A percentile compares a stretch with the other conserved stretches of the same genome.
Evolutionary conservation across 1,284 basidiomycete species (phyloP).

Genomic region (Moesziomyces sp.): DNA sequence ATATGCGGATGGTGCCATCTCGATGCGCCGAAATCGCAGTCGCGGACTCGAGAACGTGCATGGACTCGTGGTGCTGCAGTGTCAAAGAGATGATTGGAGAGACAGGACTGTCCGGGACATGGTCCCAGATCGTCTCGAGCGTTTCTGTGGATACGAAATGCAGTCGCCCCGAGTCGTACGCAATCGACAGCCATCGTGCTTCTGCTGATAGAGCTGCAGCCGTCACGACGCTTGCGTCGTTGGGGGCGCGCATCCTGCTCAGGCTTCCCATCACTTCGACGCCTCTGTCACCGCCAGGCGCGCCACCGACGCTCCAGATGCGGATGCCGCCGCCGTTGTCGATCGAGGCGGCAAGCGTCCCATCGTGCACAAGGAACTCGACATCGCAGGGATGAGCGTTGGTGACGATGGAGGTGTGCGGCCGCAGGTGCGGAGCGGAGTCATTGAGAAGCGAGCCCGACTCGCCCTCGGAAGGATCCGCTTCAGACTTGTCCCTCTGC

Average conservation of each 20-base stretch:
- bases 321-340: conserved; percentile 74
- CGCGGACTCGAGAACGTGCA: conserved; percentile 29
- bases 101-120: conserved; percentile 1
- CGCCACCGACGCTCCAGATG: conserved; percentile 20
- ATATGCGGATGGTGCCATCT: conserved; percentile 38
- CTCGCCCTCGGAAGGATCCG: conserved; percentile 29
- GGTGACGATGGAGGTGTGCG: conserved; percentile 78
- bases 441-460: conserved; percentile 60
- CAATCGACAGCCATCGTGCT: conserved; percentile 72
- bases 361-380: conserved; percentile 79
- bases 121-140: conserved; percentile 28
- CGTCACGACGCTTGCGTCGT: conserved; percentile 25
- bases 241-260: conserved; percentile 5
- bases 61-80: conserved; percentile 29
- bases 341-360: conserved; percentile 78
- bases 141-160: conserved; percentile 69
- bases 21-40: conserved; percentile 39
- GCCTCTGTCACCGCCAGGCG: conserved; percentile 3
- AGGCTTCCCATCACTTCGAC: conserved; percentile 12
- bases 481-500: conserved; percentile 73
- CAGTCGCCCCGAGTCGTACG: conserved; percentile 76
- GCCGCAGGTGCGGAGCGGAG: conserved; percentile 36
- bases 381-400: conserved; percentile 82
- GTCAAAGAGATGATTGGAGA: conserved; percentile 24
- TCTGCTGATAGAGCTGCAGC: conserved; percentile 42